Evolutionary conservation across 2,329 filamentous ascomycete species (phyloP).

Genomic region (Aureobasidium musti): DNA sequence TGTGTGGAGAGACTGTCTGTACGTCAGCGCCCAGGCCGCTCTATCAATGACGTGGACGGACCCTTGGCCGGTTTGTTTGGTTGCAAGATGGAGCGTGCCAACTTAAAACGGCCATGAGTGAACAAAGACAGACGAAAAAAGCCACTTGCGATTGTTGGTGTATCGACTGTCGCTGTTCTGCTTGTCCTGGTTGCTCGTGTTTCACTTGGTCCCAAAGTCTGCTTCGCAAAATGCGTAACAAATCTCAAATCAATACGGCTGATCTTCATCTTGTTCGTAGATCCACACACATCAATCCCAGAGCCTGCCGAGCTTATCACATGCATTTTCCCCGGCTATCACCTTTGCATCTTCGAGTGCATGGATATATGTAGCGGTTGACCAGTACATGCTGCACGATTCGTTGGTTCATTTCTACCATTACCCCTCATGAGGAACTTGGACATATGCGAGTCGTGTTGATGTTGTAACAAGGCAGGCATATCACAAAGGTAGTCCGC

Average conservation of each 20-base stretch:
- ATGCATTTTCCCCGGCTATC: background rate
- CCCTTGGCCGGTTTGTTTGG: constrained; percentile 23
- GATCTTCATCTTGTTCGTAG: constrained; percentile 27
- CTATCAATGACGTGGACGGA: constrained; percentile 1
- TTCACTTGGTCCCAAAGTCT: constrained; percentile 14
- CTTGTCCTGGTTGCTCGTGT: constrained; percentile 13
- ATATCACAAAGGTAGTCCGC: background rate
- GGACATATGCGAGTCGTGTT: background rate
- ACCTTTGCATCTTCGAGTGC: background rate
- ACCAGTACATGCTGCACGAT: background rate
- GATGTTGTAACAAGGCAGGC: background rate
- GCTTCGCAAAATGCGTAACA: background rate
- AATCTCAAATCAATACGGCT: constrained; percentile 27
- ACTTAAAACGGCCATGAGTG: background rate
- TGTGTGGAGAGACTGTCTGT: background rate
- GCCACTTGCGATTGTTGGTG: constrained; percentile 25
- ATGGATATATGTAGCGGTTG: background rate
- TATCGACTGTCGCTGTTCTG: constrained; percentile 3
- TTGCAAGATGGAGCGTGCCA: background rate
- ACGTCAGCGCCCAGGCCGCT: constrained; percentile 11
- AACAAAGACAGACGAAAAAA: constrained; percentile 10
- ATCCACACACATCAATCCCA: constrained; percentile 1
- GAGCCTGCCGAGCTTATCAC: background rate
- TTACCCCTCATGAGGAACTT: background rate
- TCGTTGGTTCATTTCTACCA: too few relatives aligned